Evolutionary conservation across 768 basidiomycete species (phyloP), one percentile per base, ranked within the genome.

Genomic region (Termitomyces heimii): DNA sequence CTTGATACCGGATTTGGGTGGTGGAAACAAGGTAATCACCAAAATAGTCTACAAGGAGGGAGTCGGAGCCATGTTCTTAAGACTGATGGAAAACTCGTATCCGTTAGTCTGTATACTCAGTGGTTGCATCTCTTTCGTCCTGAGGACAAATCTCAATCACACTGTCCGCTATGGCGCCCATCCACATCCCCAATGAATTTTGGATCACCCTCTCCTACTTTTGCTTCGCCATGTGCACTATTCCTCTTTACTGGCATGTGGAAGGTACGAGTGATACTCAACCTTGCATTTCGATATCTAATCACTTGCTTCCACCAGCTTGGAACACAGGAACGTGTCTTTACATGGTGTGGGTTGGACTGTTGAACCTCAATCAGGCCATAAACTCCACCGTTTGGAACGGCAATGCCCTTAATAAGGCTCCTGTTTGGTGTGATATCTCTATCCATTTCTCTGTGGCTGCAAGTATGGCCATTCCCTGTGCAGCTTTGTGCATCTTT

Each of bases 301-400:
- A 44, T 55, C 32, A 42, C 34, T 47, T 10, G 40, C 35, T 5
- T 28, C 28, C 12, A 6, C 22, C 42, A 52, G 57, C 59, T 43
- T 60, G 65, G 65, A 66, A 66, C 40, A 66, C 65, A 34, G 65
- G 87, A 26, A 90, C 89, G 13, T 83, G 89, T 59, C 69, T 83
- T 40, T 86, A 82, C 73, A 91, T 92, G 73, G 57, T 74, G 34
- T 92, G 89, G 91, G 76, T 77, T 7, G 82, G 77, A 1, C 51
- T 82, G 8, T 74, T 73, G 16, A 85, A 83, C 66, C 77, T 92
- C 44, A 78, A 78, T 51, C 69, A 76, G 48, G 84, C 81, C 63
- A 70, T 92, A 62, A 87, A 92, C 71, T 78, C 84, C 3, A 71
- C 91, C 40, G 65, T 92, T 13, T 94, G 92, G 92, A 74, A 74